Base-by-base conservation (phyloP, 108 stramenopile species). In the Aurantiochytrium sp. region DNA sequence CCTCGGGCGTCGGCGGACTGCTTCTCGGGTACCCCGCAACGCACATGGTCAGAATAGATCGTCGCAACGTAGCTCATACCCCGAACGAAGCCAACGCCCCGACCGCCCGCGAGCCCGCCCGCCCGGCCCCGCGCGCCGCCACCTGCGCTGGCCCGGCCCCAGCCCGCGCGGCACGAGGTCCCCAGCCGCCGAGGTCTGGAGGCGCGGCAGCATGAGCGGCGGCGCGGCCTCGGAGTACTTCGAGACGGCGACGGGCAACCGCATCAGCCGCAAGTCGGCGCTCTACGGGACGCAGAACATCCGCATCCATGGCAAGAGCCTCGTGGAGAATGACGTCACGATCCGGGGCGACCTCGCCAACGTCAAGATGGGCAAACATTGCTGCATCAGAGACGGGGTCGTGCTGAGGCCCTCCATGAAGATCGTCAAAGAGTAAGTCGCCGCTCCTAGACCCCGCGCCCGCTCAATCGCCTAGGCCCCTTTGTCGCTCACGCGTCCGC, bases 181-280 rank as follows among this genome's bases (percentile, higher is more conserved):
- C n/a, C n/a, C n/a, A n/a, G n/a, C n/a, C n/a, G n/a, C n/a, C n/a
- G n/a, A n/a, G n/a, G n/a, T n/a, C n/a, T n/a, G n/a, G n/a, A n/a
- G n/a, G n/a, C n/a, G n/a, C n/a, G 50, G 50, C 8, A 2, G 50
- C 50, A 17, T 17, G 15, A 52, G 50, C 17, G 17, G 50, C 50
- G 50, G 50, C 50, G 59, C 22, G 34, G 22, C 59, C 15, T 65
- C 59, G 1, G 59, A 65, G 59, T 65, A 65, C 59, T 65, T 81
- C 12, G 73, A 81, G 73, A 81, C 73, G 73, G 30, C 73, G 2
- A 81, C 73, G 17, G 73, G 73, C n/a, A 81, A 81, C 39, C 73
- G 73, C 73, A 48, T 81, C 6, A 30, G 24, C 24, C 73, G 39
- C 24, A 81, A 48, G 42, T 37, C 73, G 39, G 12, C 45, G 12